Base-by-base conservation (phyloP, 495 filamentous ascomycete species). In the Penicillium nucicola region DNA sequence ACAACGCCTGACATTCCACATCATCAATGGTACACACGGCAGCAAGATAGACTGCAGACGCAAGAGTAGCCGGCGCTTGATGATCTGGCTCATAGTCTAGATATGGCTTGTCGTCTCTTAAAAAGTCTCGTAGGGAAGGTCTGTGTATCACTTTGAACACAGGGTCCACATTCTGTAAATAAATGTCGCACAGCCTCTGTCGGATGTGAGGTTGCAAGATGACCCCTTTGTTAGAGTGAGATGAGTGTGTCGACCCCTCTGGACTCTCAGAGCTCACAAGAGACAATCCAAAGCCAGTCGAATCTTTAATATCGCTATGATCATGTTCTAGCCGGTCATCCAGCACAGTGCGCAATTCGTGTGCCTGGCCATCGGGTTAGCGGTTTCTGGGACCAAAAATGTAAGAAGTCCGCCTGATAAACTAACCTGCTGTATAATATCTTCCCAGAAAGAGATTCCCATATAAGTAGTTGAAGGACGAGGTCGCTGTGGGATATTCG, bases 1-100 rank as follows among this genome's bases (percentile, higher is more conserved):
- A 76, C 11, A 61, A 34, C 13, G 56, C 43, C 11, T 41, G 55
- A 37, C 75, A 79, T 30, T 82, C 70, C 5, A 64, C 41, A n/a
- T 70, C 58, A 9, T 58, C 60, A 22, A 82, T 48, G 20, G 69
- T 77, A 9, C 71, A 76, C 0, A 72, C 63, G 7, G 77, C 77
- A 12, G 70, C 71, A 54, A 77, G 82, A 58, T 77, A 81, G 12
- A 85, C 65, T 8, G 80, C 70, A 14, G 67, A 78, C 3, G 75
- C 58, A 1, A 85, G 56, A 0, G 72, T 72, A 22, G 64, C 66
- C 41, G 73, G 65, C 48, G 74, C 62, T 50, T 59, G 42, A 18
- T 65, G 64, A 15, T 58, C 67, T 1, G 43, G 53, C 14, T 62
- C 58, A 49, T 69, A 70, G 17, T 65, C 54, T 9, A 70, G 62